Evolutionary conservation across 495 filamentous ascomycete genomes (phyloP).

Genomic region (Oleoguttula mirabilis): DNA sequence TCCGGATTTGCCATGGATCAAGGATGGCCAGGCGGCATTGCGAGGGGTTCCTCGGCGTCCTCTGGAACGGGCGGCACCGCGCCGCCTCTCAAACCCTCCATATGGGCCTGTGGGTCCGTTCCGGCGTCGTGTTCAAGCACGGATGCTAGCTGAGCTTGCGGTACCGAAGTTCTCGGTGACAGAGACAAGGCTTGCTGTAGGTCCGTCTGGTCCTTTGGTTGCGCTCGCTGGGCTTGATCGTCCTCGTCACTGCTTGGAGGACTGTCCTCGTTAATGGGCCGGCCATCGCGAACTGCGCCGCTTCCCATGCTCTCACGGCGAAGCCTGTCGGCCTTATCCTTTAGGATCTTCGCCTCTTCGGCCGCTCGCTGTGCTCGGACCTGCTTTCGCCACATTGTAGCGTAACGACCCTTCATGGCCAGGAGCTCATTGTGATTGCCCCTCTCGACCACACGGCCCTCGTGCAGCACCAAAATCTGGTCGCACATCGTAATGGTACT

Average conservation of each 20-base stretch:
- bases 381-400: constrained; percentile 93
- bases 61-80: background rate
- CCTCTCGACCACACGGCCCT: constrained; percentile 69
- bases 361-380: constrained; percentile 76
- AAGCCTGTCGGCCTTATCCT: constrained; percentile 45
- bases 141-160: background rate
- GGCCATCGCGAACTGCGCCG: constrained; percentile 1
- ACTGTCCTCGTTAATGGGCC: constrained; percentile 17
- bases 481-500: constrained; percentile 91
- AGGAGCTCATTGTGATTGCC: constrained; percentile 83
- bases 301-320: constrained; percentile 29
- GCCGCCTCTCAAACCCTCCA: background rate
- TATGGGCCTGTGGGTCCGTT: background rate
- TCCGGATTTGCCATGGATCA: too few relatives aligned
- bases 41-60: too few relatives aligned
- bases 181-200: constrained; percentile 2
- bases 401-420: constrained; percentile 63
- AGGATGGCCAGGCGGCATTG: background rate
- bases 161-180: background rate
- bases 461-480: constrained; percentile 84
- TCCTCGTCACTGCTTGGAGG: constrained; percentile 27
- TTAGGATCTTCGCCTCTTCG: constrained; percentile 50
- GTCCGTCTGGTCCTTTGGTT: constrained; percentile 1
- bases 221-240: constrained; percentile 8
- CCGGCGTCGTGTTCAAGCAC: background rate